phyloP scores from a whole-genome alignment of 768 basidiomycete species.

The Rhodotorula diobovata region DNA sequence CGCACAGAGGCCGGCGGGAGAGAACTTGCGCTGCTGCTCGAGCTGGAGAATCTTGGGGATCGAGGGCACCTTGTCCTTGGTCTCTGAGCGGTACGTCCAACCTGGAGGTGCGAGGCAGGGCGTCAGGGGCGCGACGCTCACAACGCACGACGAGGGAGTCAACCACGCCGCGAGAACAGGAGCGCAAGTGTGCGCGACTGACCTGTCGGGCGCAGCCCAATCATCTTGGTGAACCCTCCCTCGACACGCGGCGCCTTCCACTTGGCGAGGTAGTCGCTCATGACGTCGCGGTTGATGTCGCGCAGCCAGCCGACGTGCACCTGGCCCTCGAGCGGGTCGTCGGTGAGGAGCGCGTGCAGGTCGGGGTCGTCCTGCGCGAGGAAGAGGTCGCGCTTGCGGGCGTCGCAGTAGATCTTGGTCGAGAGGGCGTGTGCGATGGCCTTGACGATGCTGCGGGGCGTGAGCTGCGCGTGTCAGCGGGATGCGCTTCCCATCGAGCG shows the following conservation, averaged over 20 bases:
- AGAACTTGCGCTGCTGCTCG: constrained; percentile 65
- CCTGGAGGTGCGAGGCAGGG: constrained; percentile 40
- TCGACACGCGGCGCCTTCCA: constrained; percentile 11
- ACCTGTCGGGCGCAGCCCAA: constrained; percentile 89
- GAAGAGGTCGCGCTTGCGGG: constrained; percentile 73
- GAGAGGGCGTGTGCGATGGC: constrained; percentile 77
- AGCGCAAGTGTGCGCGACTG: neutral
- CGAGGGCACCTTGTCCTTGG: constrained; percentile 55
- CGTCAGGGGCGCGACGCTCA: too few relatives aligned
- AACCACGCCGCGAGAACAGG: neutral
- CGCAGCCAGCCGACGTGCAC: constrained; percentile 80
- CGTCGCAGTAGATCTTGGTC: constrained; percentile 83
- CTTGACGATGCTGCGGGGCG: constrained; percentile 44
- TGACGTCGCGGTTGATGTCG: constrained; percentile 67
- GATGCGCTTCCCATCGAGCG: too few relatives aligned
- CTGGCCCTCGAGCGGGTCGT: constrained; percentile 66
- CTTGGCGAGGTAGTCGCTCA: constrained; percentile 70
- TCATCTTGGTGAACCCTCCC: constrained; percentile 46
- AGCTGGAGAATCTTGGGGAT: constrained; percentile 65
- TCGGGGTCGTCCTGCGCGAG: constrained; percentile 80
- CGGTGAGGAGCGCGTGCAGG: constrained; percentile 68
- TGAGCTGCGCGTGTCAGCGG: neutral
- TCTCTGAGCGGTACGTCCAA: constrained; percentile 43
- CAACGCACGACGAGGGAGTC: constrained; percentile 39
- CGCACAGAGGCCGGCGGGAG: constrained; percentile 50